phyloP scores from a whole-genome alignment of 2,329 filamentous ascomycete species.

The Fusarium virguliforme region DNA sequence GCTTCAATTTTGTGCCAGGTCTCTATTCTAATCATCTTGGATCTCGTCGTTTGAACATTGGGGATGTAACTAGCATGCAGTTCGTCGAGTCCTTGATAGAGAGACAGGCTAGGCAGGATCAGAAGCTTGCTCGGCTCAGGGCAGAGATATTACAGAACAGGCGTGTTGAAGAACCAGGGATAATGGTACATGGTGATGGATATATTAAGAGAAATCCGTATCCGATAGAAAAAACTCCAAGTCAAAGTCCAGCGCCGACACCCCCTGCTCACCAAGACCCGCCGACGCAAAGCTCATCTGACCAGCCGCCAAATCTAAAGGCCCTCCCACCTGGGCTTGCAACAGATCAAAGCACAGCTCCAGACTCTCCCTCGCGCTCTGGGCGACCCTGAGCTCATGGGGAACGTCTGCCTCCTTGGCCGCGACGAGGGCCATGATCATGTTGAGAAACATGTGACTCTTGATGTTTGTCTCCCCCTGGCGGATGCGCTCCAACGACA shows the following conservation, averaged over 20 bases:
- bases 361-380: slow-evolving; percentile 56
- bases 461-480: slow-evolving; percentile 64
- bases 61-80: too few relatives aligned
- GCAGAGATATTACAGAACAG: not conserved
- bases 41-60: not conserved
- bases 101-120: not conserved
- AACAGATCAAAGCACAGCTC: slow-evolving; percentile 53
- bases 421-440: slow-evolving; percentile 60
- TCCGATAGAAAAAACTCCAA: slow-evolving; percentile 15
- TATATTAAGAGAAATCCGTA: slow-evolving; percentile 11
- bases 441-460: slow-evolving; percentile 58
- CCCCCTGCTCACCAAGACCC: slow-evolving; percentile 3
- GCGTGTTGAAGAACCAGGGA: not conserved
- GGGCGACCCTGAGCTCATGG: slow-evolving; percentile 51
- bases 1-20: not conserved
- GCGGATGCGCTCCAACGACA: slow-evolving; percentile 55
- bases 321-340: slow-evolving; percentile 16
- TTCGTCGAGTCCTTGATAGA: not conserved
- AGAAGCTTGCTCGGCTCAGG: not conserved
- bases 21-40: not conserved
- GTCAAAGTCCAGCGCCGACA: slow-evolving; percentile 11
- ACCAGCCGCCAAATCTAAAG: not conserved
- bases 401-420: slow-evolving; percentile 51
- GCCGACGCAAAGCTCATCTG: not conserved
- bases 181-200: not conserved